Evolutionary conservation across 148 eudicot species (phyloP), one percentile per base, ranked within the genome.

Genomic region (Fagopyrum homotropicum): DNA sequence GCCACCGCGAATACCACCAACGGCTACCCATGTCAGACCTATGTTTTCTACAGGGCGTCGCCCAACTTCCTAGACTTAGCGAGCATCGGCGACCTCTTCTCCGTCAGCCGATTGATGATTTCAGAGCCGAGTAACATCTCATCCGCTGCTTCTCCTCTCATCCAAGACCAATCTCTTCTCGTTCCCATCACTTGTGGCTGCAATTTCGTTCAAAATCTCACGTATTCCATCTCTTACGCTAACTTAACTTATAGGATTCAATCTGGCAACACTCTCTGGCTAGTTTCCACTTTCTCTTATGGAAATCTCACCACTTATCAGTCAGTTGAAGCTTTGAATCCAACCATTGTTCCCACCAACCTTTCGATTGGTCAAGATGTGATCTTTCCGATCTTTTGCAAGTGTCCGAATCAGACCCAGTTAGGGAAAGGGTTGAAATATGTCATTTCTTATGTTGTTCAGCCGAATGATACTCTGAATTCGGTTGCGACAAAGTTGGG

Each of bases 221-320:
- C 76, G 10, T 59, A 72, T 0, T 55, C 80, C 0, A 16, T 94
- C 17, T 94, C 98, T 0, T 94, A 78, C 55, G 81, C 93, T 4
- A 77, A 69, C 4, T 5, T 87, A 4, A 84, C 77, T 48, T 89
- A 86, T 59, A 84, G 86, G 0, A 70, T 94, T 35, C 59, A 22
- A 0, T 8, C 60, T 15, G 89, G 76, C 26, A 88, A 94, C 77
- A 91, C 88, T 7, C 87, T 88, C 64, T 91, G 75, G 81, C 45
- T 17, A 5, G 80, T 86, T 7, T 91, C 97, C 2, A 81, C 86
- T 0, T 4, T 15, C 3, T 44, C 35, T 1, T 94, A 73, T 77
- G 88, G 80, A 6, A 88, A 88, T 75, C 91, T 94, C 57, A 94
- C 97, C 6, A 90, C 93, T 64, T 91, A 78, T 45, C 83, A 94